Percentiles rank a stretch among this genome's conserved stretches.
Evolutionary conservation across 148 eudicot genomes (phyloP).

Genomic region (Rhododendron griersonianum): DNA sequence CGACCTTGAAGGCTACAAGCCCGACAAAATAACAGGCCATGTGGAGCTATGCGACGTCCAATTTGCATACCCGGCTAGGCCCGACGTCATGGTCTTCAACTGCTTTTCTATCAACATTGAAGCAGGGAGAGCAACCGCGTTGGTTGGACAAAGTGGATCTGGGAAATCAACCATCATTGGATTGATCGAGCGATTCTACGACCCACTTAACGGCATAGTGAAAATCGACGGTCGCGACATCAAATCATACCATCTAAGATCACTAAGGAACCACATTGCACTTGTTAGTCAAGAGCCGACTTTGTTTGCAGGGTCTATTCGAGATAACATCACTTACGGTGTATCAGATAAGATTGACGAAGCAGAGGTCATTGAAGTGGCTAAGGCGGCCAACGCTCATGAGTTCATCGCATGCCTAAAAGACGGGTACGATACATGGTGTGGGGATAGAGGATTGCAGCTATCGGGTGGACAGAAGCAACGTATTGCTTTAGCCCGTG

Average conservation of each 20-base stretch:
- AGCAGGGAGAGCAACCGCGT: neutral
- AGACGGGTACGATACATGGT: neutral
- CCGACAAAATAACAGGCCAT: neutral
- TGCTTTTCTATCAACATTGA: neutral
- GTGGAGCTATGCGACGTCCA: neutral
- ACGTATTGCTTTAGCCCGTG: neutral
- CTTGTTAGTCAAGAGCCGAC: neutral
- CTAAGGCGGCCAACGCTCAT: neutral
- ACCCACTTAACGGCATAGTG: neutral
- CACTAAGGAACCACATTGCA: neutral
- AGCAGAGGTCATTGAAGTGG: neutral
- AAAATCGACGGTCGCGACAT: neutral
- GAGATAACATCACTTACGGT: neutral
- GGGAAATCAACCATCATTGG: constrained; percentile 1
- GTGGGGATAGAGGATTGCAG: neutral
- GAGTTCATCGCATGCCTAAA: neutral
- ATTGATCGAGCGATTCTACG: neutral
- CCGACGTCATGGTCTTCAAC: neutral
- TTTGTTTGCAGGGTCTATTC: neutral
- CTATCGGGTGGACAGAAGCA: neutral
- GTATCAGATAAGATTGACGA: neutral
- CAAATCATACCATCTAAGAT: neutral
- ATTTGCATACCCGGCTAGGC: neutral
- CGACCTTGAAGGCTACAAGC: neutral
- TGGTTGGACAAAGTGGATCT: neutral